Evolutionary conservation across 208 protist genomes (phyloP).

Genomic region (Vickermania spadyakhi): DNA sequence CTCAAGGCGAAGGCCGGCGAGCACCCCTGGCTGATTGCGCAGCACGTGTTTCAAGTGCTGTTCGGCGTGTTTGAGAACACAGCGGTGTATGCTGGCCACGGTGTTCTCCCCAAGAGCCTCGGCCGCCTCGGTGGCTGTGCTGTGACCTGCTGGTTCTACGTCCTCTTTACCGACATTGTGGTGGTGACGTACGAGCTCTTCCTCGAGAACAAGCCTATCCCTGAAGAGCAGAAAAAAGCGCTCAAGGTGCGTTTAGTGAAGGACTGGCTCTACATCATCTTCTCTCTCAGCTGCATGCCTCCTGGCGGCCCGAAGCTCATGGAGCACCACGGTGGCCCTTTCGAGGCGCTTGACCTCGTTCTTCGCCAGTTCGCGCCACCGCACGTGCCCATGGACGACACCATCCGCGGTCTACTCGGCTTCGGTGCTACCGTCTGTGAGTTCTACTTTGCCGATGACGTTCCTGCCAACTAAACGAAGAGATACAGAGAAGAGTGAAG

Average conservation of each 20-base stretch:
- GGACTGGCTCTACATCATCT: constrained; percentile 70
- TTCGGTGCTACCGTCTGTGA: constrained; percentile 79
- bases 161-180: constrained; percentile 53
- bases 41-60: constrained; percentile 74
- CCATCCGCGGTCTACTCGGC: constrained; percentile 58
- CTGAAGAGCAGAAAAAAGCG: constrained; percentile 61
- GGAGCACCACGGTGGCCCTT: constrained; percentile 37
- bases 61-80: constrained; percentile 82
- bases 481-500: neutral
- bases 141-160: constrained; percentile 83
- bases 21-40: constrained; percentile 43
- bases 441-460: constrained; percentile 31
- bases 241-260: constrained; percentile 70
- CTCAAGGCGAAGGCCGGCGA: constrained; percentile 43
- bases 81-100: constrained; percentile 57
- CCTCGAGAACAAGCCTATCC: constrained; percentile 33
- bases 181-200: constrained; percentile 61
- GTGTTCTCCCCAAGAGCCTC: constrained; percentile 38
- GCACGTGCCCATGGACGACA: constrained; percentile 60
- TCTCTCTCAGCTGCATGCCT: constrained; percentile 71
- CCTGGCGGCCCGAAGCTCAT: constrained; percentile 72
- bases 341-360: constrained; percentile 63
- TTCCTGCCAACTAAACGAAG: neutral
- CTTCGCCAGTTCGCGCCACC: constrained; percentile 58
- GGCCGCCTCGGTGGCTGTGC: constrained; percentile 61